These are phyloP conservation scores for Phytophthora palmivora DNA, from an alignment of 352 stramenopile species.

Conservation along the genomic window DNA sequence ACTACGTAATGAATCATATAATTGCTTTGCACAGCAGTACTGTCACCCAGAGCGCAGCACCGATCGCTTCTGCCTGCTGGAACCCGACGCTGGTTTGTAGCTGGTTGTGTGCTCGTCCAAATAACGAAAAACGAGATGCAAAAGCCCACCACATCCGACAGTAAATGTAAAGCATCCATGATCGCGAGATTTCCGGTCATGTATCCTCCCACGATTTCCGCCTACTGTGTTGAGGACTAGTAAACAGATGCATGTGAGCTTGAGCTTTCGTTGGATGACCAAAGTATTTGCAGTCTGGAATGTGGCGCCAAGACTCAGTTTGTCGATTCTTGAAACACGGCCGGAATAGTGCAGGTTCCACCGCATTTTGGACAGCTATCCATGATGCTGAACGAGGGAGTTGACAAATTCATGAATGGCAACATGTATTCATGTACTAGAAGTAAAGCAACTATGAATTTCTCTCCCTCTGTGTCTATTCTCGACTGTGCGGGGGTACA, in stretches of 20 bases:
- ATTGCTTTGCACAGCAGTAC: constrained; percentile 94
- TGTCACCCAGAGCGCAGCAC: constrained; percentile 94
- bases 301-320: constrained; percentile 19
- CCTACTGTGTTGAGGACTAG: constrained; percentile 94
- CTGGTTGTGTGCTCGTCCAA: constrained; percentile 59
- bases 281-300: constrained; percentile 44
- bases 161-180: constrained; percentile 79
- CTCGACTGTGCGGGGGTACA: no score
- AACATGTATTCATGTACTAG: no score
- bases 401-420: no score
- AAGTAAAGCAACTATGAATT: no score
- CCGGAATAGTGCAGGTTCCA: no score
- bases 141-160: constrained; percentile 68
- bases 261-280: constrained; percentile 56
- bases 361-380: no score
- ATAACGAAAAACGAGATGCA: constrained; percentile 69
- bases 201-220: constrained; percentile 93
- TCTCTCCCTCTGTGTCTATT: no score
- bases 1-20: constrained; percentile 75
- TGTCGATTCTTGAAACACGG: no score
- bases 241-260: constrained; percentile 63
- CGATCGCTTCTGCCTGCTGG: constrained; percentile 93
- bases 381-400: no score
- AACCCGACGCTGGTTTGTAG: constrained; percentile 92
- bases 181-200: constrained; percentile 93